Evolutionary conservation across 768 basidiomycete species (phyloP), one percentile per base, ranked within the genome.

Genomic region (Lenzites betulinus): DNA sequence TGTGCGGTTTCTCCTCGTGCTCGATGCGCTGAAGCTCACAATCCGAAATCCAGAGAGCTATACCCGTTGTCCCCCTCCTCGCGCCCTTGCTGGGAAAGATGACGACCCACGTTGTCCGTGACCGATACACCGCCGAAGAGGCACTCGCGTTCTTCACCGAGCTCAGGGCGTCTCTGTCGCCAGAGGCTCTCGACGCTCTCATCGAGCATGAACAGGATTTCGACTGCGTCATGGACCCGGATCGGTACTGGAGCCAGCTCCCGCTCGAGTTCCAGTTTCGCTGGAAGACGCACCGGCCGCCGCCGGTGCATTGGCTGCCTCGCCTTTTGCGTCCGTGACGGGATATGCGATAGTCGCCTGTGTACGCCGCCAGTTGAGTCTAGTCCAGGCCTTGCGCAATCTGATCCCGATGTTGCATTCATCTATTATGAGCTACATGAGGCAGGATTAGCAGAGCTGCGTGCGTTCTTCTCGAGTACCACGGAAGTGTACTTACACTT

Each of bases 71-170:
- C 18, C 52, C 52, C 16, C 4, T 22, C 23, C 20, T 53, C 5
- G 41, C 41, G 3, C 36, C 52, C 1, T 23, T 53, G 16, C 36
- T 39, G 15, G 52, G 42, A 7, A 23, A 20, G 38, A 53, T 53
- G 52, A 53, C 52, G 6, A 53, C 52, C 8, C 52, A 53, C 13
- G n/a, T 53, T 2, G 8, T 41, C 7, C 20, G 22, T 11, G 15
- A 53, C 7, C 52, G 52, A 7, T 53, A 41, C 52, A 53, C 36
- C 7, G 52, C 52, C 2, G 36, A 23, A 53, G 52, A 53, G 13
- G 36, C 52, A 8, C 26, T 26, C 7, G 15, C 16, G 15, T 53
- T 53, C 43, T 20, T 44, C 43, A n/a, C n/a, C n/a, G n/a, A n/a
- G n/a, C n/a, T n/a, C n/a, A n/a, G n/a, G n/a, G n/a, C n/a, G n/a